These are phyloP conservation scores for Carex myosuroides DNA, from an alignment of 176 grass and related monocot genomes.

Conservation along the genomic window DNA sequence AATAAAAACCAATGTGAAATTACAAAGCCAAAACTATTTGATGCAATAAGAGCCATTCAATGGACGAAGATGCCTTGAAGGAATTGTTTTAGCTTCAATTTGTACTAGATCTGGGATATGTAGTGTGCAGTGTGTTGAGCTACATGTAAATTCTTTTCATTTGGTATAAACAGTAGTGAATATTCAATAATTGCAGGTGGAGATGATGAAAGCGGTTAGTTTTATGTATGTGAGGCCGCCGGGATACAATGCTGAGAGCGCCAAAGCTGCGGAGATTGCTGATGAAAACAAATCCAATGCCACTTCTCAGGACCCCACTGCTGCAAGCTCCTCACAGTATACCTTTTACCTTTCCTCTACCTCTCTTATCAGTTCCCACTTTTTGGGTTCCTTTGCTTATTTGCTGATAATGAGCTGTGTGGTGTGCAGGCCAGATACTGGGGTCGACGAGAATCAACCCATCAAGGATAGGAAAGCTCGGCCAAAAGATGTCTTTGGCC, in stretches of 20 bases:
- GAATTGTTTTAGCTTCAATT: too few relatives aligned
- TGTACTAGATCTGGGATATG: background rate
- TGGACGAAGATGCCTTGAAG: background rate
- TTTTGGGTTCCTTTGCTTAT: background rate
- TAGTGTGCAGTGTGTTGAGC: background rate
- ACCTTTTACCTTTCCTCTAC: background rate
- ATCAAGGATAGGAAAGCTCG: slow-evolving; percentile 61
- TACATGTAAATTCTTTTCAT: background rate
- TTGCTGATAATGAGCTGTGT: background rate
- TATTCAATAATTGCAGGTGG: slow-evolving; percentile 43
- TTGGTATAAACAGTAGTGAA: background rate
- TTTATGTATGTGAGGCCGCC: slow-evolving; percentile 96
- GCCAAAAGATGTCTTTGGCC: slow-evolving; percentile 91
- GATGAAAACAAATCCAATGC: slow-evolving; percentile 71
- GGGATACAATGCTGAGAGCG: slow-evolving; percentile 88
- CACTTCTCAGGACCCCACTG: slow-evolving; percentile 22
- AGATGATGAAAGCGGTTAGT: slow-evolving; percentile 96
- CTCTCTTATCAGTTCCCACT: background rate
- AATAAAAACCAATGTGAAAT: slow-evolving; percentile 9
- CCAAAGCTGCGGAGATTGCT: slow-evolving; percentile 87
- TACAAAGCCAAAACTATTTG: background rate
- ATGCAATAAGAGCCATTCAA: slow-evolving; percentile 11
- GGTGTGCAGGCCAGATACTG: slow-evolving; percentile 34
- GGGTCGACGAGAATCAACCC: slow-evolving; percentile 28
- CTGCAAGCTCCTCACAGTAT: slow-evolving; percentile 32